Evolutionary conservation across 1,284 basidiomycete genomes (phyloP).

Genomic region (Amylostereum chailletii): DNA sequence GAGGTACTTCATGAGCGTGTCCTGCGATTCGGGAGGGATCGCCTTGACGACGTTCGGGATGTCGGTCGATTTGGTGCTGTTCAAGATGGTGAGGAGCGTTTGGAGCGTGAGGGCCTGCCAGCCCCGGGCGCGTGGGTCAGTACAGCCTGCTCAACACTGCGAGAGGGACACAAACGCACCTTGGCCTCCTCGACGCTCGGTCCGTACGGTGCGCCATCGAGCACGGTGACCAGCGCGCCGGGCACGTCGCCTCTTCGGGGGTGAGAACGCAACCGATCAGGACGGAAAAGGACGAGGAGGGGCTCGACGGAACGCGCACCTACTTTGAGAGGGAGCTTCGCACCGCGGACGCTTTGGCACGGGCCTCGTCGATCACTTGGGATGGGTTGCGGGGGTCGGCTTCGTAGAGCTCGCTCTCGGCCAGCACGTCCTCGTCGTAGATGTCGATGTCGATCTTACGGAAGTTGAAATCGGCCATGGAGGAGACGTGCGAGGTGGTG

Average conservation of each 20-base stretch:
- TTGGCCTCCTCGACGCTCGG: constrained; percentile 83
- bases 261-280: constrained; percentile 2
- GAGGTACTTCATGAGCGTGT: constrained; percentile 95
- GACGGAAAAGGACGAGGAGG: not conserved
- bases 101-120: constrained; percentile 69
- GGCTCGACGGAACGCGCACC: constrained; percentile 16
- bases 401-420: constrained; percentile 81
- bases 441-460: constrained; percentile 93
- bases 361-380: constrained; percentile 70
- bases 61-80: constrained; percentile 89
- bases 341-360: constrained; percentile 66
- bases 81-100: constrained; percentile 87
- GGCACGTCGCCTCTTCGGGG: constrained; percentile 58
- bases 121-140: too few relatives aligned
- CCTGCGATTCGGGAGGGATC: constrained; percentile 76
- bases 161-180: constrained; percentile 33
- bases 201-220: constrained; percentile 81
- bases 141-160: too few relatives aligned
- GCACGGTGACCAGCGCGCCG: constrained; percentile 61
- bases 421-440: constrained; percentile 87
- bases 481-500: too few relatives aligned
- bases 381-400: constrained; percentile 76
- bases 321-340: constrained; percentile 70
- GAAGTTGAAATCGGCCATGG: constrained; percentile 51
- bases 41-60: constrained; percentile 73